Base-by-base conservation (phyloP, 129 eudicot species). In the Artemisia tridentata region DNA sequence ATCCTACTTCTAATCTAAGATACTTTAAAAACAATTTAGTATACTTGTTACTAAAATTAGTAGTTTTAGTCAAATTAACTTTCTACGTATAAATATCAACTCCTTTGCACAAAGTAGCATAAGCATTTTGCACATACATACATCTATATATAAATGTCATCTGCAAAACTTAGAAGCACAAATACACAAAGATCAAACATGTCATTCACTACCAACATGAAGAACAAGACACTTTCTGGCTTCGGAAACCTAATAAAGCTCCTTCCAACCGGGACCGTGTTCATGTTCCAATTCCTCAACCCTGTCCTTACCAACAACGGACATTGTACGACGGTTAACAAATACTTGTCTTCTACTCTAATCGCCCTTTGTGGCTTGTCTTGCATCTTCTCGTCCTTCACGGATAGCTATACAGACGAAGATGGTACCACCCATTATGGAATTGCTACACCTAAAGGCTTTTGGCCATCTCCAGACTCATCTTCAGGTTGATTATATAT, bases 181-280 rank as follows among this genome's bases (percentile, higher is more conserved):
- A 48, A 23, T 2, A 31, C 13, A 58, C 2, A 11, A 23, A 70
- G 45, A 14, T 58, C 5, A 46, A 4, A 4, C 56, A 14, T 52
- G 0, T n/a, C 48, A 53, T n/a, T 58, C 48, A 77, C 71, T 71
- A 63, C 72, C 31, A 75, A 69, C 76, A 11, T 84, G 13, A 72
- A 75, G 41, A 67, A 69, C 55, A 73, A 81, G 46, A 78, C 92
- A 55, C 72, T 85, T 1, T 53, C 84, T 11, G 82, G 87, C 47
- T 2, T 88, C 46, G 95, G 92, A 47, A 91, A 80, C 84, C 90
- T 91, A 43, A 80, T 91, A 61, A 91, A 80, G 31, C 95, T 86
- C 70, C 97, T 91, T 34, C 97, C 97, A 0, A 91, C 96, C 9
- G 97, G 96, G 27, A 88, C 97, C 16, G 92, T 88, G 38, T 91